Evolutionary conservation across 768 basidiomycete genomes (phyloP).

Genomic region (Gyrodon lividus): DNA sequence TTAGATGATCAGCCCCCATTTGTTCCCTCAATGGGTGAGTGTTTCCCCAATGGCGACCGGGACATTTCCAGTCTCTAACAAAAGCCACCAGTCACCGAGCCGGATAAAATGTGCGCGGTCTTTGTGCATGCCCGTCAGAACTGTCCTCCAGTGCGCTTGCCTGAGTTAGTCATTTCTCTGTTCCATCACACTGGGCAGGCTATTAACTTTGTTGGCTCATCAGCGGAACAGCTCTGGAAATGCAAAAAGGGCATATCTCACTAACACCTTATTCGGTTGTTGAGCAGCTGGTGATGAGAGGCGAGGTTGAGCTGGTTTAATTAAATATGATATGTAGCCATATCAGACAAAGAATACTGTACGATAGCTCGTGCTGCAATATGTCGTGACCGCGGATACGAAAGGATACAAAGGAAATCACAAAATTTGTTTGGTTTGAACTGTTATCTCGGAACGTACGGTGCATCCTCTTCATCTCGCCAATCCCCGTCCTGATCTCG

Average conservation of each 20-base stretch:
- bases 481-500: conserved; percentile 45
- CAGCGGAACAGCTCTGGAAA: conserved; percentile 70
- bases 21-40: conserved; percentile 73
- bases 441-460: conserved; percentile 40
- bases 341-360: conserved; percentile 11
- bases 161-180: conserved; percentile 51
- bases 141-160: conserved; percentile 66
- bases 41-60: neutral
- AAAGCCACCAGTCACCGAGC: conserved; percentile 61
- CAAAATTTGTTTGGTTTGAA: neutral
- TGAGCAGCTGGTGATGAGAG: conserved; percentile 68
- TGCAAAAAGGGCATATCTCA: conserved; percentile 81
- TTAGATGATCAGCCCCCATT: conserved; percentile 74
- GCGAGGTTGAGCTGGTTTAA: conserved; percentile 76
- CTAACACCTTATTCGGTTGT: conserved; percentile 75
- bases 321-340: conserved; percentile 20
- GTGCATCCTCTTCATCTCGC: conserved; percentile 41
- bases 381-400: neutral
- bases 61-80: conserved; percentile 4
- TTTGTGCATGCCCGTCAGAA: conserved; percentile 75
- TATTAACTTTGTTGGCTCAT: neutral
- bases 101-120: conserved; percentile 74
- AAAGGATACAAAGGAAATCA: neutral
- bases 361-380: conserved; percentile 5
- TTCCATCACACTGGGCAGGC: neutral